phyloP scores from a whole-genome alignment of 306 rosid genomes.

The Trichosanthes cucumerina region DNA sequence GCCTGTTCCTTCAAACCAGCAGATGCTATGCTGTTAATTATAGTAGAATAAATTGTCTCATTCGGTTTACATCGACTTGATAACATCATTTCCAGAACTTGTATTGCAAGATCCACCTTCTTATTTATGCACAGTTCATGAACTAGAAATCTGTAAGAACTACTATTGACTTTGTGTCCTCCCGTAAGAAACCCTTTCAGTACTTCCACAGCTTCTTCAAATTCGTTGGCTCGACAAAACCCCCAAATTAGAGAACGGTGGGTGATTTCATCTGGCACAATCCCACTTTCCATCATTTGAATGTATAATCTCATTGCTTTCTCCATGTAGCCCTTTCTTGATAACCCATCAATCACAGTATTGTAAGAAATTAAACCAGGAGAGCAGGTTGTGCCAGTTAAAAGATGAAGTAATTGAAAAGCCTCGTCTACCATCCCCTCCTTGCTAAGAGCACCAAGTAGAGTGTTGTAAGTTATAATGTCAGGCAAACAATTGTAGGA shows the following conservation, averaged over 20 bases:
- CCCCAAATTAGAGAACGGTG: constrained; percentile 54
- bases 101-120: constrained; percentile 56
- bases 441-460: constrained; percentile 60
- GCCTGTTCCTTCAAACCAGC: constrained; percentile 74
- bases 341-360: constrained; percentile 57
- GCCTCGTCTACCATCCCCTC: constrained; percentile 72
- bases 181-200: constrained; percentile 36
- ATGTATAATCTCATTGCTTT: constrained; percentile 43
- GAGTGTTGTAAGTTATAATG: constrained; percentile 70
- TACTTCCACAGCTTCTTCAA: constrained; percentile 50
- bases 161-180: constrained; percentile 26
- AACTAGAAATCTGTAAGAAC: constrained; percentile 44
- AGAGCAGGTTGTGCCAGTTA: constrained; percentile 44
- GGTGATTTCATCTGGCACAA: constrained; percentile 67
- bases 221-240: constrained; percentile 33
- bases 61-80: constrained; percentile 44
- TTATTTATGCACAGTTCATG: constrained; percentile 50
- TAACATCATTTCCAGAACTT: constrained; percentile 67
- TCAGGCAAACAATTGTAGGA: constrained; percentile 52
- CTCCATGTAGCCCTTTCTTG: constrained; percentile 43
- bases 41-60: constrained; percentile 32
- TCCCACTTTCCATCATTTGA: constrained; percentile 47
- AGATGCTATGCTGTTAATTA: constrained; percentile 50
- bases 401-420: constrained; percentile 33
- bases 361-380: constrained; percentile 70